phyloP scores from a whole-genome alignment of 805 yeast species.

The Zygoascus tannicola region DNA sequence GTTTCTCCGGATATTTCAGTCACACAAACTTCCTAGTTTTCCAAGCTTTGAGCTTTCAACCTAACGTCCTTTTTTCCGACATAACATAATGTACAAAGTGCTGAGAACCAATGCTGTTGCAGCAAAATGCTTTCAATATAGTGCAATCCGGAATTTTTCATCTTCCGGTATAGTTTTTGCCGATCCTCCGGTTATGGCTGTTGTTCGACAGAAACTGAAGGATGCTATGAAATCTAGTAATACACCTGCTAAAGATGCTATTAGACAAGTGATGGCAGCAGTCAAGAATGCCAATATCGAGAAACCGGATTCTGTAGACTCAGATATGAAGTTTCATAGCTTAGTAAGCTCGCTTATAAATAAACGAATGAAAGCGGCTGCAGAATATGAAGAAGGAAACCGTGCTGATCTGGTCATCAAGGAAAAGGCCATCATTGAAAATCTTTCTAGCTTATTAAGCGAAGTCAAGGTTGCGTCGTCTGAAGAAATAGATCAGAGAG shows the following conservation, averaged over 20 bases:
- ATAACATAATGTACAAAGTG: too few relatives aligned
- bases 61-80: too few relatives aligned
- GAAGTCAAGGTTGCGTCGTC: conserved; percentile 41
- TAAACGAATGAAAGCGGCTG: conserved; percentile 41
- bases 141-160: too few relatives aligned
- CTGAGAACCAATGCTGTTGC: too few relatives aligned
- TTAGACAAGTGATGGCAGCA: conserved; percentile 27
- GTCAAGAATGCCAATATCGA: conserved; percentile 29
- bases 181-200: conserved; percentile 29
- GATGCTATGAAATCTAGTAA: conserved; percentile 41
- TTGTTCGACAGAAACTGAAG: conserved; percentile 37
- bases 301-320: conserved; percentile 21
- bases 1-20: too few relatives aligned
- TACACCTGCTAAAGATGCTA: conserved; percentile 24
- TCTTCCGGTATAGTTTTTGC: too few relatives aligned
- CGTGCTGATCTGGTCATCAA: conserved; percentile 47
- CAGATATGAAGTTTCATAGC: conserved; percentile 30
- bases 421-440: conserved; percentile 38
- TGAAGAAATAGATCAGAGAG: conserved; percentile 34
- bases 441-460: conserved; percentile 34
- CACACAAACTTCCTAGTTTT: too few relatives aligned
- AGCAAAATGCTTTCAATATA: too few relatives aligned
- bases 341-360: conserved; percentile 32
- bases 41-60: too few relatives aligned
- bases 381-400: conserved; percentile 36